These are phyloP conservation scores for Sclerotinia spermophila DNA, from an alignment of 2,329 filamentous ascomycete species.

Conservation along the genomic window DNA sequence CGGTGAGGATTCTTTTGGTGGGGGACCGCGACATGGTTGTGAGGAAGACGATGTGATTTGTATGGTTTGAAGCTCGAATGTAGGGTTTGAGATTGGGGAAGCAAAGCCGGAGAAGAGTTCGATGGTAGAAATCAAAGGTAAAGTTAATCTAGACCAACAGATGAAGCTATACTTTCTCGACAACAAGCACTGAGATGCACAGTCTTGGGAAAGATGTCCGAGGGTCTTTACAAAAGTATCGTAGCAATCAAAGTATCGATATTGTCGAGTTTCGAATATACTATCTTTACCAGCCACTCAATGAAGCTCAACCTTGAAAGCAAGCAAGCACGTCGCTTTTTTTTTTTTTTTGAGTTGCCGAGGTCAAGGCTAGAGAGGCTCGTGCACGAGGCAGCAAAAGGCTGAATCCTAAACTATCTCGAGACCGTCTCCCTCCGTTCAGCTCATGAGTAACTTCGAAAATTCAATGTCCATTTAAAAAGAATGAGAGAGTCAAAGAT, in stretches of 20 bases:
- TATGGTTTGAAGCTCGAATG: neutral
- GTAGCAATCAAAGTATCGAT: neutral
- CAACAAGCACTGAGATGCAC: neutral
- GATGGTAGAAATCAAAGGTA: neutral
- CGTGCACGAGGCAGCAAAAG: neutral
- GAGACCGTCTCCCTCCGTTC: neutral
- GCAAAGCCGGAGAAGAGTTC: neutral
- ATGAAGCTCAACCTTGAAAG: neutral
- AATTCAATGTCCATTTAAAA: neutral
- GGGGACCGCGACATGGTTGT: slow-evolving; percentile 38
- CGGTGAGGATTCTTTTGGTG: slow-evolving; percentile 55
- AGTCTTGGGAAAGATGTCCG: neutral
- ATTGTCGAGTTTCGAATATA: neutral
- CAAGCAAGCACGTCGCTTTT: neutral
- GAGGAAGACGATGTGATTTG: neutral
- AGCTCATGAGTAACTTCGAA: neutral
- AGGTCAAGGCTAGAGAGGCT: neutral
- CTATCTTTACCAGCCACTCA: neutral
- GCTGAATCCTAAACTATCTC: neutral
- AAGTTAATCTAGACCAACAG: neutral
- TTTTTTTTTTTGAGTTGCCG: slow-evolving; percentile 10
- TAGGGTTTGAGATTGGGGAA: neutral
- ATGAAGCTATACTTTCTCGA: neutral
- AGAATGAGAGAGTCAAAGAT: neutral
- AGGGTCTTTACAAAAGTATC: neutral